Evolutionary conservation across 2,329 filamentous ascomycete species (phyloP).

Genomic region (Penicillium sp.): DNA sequence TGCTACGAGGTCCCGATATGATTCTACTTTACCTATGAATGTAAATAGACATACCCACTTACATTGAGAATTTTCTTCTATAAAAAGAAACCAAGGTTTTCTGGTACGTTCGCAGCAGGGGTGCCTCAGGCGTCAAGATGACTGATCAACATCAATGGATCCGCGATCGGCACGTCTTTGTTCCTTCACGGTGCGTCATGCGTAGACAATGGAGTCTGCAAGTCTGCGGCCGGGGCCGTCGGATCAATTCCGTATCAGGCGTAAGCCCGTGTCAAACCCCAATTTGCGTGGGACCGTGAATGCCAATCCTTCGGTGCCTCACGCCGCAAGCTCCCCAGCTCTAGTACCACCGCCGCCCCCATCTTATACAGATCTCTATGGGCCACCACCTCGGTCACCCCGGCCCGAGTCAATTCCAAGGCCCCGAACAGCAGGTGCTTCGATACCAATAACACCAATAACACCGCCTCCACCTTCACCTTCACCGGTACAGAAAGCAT

Average conservation of each 20-base stretch:
- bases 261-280: slow-evolving; percentile 24
- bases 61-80: too few relatives aligned
- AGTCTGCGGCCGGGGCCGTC: slow-evolving; percentile 11
- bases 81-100: too few relatives aligned
- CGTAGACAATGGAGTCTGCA: slow-evolving; percentile 13
- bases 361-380: slow-evolving; percentile 22
- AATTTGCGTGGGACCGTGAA: slow-evolving; percentile 18
- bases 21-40: too few relatives aligned
- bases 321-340: slow-evolving; percentile 11
- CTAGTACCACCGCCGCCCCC: slow-evolving; percentile 15
- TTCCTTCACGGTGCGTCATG: neutral
- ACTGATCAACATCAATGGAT: neutral
- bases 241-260: slow-evolving; percentile 15
- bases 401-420: slow-evolving; percentile 3
- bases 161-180: neutral
- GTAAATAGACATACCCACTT: too few relatives aligned
- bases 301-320: slow-evolving; percentile 9
- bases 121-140: slow-evolving; percentile 1
- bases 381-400: slow-evolving; percentile 1
- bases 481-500: slow-evolving; percentile 33
- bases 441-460: neutral
- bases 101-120: too few relatives aligned
- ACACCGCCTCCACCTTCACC: slow-evolving; percentile 5
- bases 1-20: too few relatives aligned
- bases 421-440: slow-evolving; percentile 14